A percentile compares a stretch with the other conserved stretches of the same genome.
These are phyloP conservation scores for Cyclocybe aegerita DNA, from an alignment of 768 basidiomycete genomes.

Conservation along the genomic window DNA sequence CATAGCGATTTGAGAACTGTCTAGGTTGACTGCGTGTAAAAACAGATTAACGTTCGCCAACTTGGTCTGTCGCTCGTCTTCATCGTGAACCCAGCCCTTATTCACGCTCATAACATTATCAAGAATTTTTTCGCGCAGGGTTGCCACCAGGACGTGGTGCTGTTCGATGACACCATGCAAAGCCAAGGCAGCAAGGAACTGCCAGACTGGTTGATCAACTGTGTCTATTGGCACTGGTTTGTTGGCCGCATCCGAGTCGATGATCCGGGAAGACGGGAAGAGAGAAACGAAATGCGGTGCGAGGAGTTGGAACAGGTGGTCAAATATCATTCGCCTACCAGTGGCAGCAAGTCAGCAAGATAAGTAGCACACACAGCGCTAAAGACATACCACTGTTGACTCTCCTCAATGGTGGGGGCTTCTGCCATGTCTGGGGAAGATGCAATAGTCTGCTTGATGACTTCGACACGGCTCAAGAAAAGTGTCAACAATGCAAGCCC, in stretches of 20 bases:
- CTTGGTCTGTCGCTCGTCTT: conserved; percentile 75
- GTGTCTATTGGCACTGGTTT: conserved; percentile 51
- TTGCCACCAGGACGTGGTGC: conserved; percentile 83
- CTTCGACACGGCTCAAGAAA: conserved; percentile 90
- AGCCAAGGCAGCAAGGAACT: conserved; percentile 87
- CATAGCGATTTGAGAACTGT: conserved; percentile 69
- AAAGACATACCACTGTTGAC: conserved; percentile 62
- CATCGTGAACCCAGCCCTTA: conserved; percentile 70
- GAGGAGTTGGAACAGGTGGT: conserved; percentile 81
- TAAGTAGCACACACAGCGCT: neutral
- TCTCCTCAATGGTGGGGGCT: conserved; percentile 67
- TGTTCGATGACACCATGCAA: conserved; percentile 83
- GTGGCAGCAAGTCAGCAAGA: conserved; percentile 8
- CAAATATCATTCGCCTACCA: conserved; percentile 81
- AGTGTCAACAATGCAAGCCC: conserved; percentile 89
- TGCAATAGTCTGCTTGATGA: conserved; percentile 74
- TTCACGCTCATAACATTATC: conserved; percentile 83
- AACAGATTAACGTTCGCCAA: conserved; percentile 93
- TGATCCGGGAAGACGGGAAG: conserved; percentile 86
- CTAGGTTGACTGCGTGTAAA: conserved; percentile 72
- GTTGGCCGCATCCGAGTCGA: conserved; percentile 30
- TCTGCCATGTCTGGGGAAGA: conserved; percentile 54
- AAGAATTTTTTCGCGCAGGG: conserved; percentile 89
- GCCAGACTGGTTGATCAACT: conserved; percentile 92
- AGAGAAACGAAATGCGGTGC: conserved; percentile 73